These are phyloP conservation scores for Bothriochloa decipiens DNA, from an alignment of 176 grass and related monocot species.

Conservation along the genomic window DNA sequence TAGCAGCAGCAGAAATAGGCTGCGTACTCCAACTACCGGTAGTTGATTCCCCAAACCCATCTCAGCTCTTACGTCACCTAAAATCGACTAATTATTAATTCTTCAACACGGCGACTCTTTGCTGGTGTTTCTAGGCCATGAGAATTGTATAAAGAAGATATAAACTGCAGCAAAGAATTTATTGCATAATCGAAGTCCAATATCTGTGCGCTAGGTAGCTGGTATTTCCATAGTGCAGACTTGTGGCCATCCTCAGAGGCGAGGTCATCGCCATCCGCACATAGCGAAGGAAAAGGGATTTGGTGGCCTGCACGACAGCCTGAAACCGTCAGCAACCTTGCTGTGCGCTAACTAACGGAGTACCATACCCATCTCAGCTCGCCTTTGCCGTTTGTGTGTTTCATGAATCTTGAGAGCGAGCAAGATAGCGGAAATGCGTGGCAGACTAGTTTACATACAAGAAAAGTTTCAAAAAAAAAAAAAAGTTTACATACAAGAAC, in stretches of 20 bases:
- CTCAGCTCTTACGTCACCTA: background rate
- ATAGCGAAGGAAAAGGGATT: background rate
- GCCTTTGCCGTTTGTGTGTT: background rate
- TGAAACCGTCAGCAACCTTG: slow-evolving; percentile 24
- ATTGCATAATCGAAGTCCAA: background rate
- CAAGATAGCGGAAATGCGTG: slow-evolving; percentile 24
- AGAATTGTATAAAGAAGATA: background rate
- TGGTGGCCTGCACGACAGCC: slow-evolving; percentile 24
- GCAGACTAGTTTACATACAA: slow-evolving; percentile 7
- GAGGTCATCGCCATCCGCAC: background rate
- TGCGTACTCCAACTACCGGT: too few relatives aligned
- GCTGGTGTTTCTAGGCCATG: too few relatives aligned
- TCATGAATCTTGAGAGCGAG: background rate
- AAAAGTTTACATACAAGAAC: slow-evolving; percentile 27
- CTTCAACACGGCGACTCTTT: background rate
- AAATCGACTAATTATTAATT: background rate
- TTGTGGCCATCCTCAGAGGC: background rate
- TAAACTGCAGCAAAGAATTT: background rate
- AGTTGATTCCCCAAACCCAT: background rate
- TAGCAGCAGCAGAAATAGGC: background rate
- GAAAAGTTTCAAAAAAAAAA: too few relatives aligned
- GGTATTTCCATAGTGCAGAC: background rate
- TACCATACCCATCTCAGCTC: background rate
- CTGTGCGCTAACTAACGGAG: slow-evolving; percentile 33
- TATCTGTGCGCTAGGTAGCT: background rate